A percentile compares a stretch with the other conserved stretches of the same genome.
Conservation (phyloP, 352 stramenopile species). For the Halophytophthora batemanensis region DNA sequence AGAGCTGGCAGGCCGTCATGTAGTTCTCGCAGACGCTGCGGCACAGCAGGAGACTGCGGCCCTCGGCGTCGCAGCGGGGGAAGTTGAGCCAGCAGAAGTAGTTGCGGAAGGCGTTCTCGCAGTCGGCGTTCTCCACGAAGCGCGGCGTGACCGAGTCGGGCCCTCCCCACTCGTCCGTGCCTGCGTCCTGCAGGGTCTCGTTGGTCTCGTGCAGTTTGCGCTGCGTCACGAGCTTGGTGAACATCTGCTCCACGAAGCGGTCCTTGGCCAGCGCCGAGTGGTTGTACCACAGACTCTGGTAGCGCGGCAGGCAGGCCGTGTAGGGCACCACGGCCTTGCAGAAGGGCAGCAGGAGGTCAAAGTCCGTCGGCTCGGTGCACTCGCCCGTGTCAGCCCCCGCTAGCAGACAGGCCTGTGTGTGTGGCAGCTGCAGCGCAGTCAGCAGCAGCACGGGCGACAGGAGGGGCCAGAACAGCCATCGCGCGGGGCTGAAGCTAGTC, state of each 20-base stretch:
- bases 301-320: conserved; percentile 65
- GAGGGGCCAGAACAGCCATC: too few species aligned
- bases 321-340: conserved; percentile 69
- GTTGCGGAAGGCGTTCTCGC: conserved; percentile 87
- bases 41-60: conserved; percentile 78
- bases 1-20: conserved; percentile 83
- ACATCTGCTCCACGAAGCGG: conserved; percentile 64
- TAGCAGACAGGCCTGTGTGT: conserved; percentile 28
- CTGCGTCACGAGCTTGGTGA: conserved; percentile 53
- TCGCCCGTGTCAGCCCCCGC: conserved; percentile 58
- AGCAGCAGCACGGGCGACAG: background rate
- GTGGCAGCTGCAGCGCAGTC: background rate
- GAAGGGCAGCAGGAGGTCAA: conserved; percentile 68
- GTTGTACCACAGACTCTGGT: conserved; percentile 77
- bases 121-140: conserved; percentile 86
- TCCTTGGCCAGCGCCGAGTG: conserved; percentile 76
- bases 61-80: conserved; percentile 85
- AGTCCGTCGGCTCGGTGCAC: conserved; percentile 58
- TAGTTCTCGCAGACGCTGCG: conserved; percentile 90
- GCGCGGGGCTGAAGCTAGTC: too few species aligned
- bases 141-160: conserved; percentile 58
- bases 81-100: conserved; percentile 93
- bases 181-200: conserved; percentile 42
- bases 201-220: conserved; percentile 70
- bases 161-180: conserved; percentile 70